phyloP scores from a whole-genome alignment of 2,329 filamentous ascomycete genomes.

The Dactylellina haptotyla region DNA sequence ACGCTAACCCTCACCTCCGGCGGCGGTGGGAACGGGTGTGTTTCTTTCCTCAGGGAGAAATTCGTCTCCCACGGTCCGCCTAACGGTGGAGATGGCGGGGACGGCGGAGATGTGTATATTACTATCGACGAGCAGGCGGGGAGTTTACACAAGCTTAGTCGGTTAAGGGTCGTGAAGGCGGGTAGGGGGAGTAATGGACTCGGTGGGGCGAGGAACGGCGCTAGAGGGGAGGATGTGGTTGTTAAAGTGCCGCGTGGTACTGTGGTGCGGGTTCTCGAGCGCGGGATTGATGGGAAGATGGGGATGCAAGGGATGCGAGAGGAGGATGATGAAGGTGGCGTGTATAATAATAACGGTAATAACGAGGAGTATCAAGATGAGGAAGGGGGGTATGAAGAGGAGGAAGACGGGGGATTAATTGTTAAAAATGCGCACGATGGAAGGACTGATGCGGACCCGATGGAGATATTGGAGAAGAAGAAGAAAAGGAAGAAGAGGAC shows the following conservation, averaged over 20 bases:
- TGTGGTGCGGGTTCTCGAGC: conserved; percentile 81
- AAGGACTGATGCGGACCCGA: conserved; percentile 30
- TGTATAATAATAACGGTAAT: conserved; percentile 62
- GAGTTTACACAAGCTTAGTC: conserved; percentile 88
- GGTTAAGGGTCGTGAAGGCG: conserved; percentile 78
- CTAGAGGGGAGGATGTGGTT: conserved; percentile 84
- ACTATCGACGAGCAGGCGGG: conserved; percentile 84
- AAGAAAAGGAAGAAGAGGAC: conserved; percentile 34
- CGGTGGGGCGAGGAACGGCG: conserved; percentile 77
- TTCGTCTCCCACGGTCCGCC: conserved; percentile 88
- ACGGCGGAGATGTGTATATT: conserved; percentile 91
- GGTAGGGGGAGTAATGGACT: conserved; percentile 80
- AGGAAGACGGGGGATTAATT: conserved; percentile 19
- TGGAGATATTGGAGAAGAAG: conserved; percentile 22
- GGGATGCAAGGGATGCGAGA: conserved; percentile 65
- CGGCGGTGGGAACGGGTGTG: conserved; percentile 86
- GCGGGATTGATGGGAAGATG: conserved; percentile 71
- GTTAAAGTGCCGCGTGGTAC: conserved; percentile 94
- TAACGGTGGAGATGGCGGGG: conserved; percentile 93
- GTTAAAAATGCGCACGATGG: conserved; percentile 29
- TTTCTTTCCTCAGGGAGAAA: conserved; percentile 91
- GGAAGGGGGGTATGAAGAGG: neutral
- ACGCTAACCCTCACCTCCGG: conserved; percentile 81
- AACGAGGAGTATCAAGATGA: conserved; percentile 55
- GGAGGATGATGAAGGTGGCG: conserved; percentile 60